Evolutionary conservation across 495 filamentous ascomycete genomes (phyloP).

Genomic region (Articulospora tetracladia): DNA sequence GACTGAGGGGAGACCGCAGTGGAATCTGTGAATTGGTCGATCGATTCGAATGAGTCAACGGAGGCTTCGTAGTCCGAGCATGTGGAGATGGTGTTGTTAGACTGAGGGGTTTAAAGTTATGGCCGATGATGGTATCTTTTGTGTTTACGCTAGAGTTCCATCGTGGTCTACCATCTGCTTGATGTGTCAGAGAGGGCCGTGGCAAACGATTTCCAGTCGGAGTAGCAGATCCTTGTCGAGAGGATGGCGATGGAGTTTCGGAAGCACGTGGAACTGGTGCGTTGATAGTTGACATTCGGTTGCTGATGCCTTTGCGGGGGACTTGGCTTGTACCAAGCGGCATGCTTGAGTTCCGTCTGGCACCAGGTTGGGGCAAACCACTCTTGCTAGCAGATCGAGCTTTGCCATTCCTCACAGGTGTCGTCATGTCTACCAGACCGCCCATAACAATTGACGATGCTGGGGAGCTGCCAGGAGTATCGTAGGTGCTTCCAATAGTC

Average conservation of each 20-base stretch:
- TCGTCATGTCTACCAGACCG: constrained; percentile 39
- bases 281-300: constrained; percentile 31
- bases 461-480: constrained; percentile 84
- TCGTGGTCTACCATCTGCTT: constrained; percentile 58
- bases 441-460: constrained; percentile 82
- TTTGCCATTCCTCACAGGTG: constrained; percentile 38
- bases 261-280: constrained; percentile 36
- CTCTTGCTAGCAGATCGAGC: constrained; percentile 32
- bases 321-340: constrained; percentile 9
- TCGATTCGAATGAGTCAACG: constrained; percentile 23
- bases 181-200: constrained; percentile 33
- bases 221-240: constrained; percentile 46
- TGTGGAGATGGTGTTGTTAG: constrained; percentile 58
- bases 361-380: constrained; percentile 37
- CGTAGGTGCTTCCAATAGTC: constrained; percentile 63
- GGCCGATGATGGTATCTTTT: constrained; percentile 60
- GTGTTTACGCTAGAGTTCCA: constrained; percentile 79
- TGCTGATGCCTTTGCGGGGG: constrained; percentile 24
- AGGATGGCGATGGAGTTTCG: constrained; percentile 40
- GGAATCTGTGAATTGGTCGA: constrained; percentile 32
- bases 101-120: constrained; percentile 62
- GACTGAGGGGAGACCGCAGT: constrained; percentile 40
- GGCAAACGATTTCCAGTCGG: constrained; percentile 49
- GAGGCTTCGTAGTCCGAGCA: constrained; percentile 37
- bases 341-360: constrained; percentile 12